phyloP scores from a whole-genome alignment of 2,329 filamentous ascomycete genomes.

The Fusarium brevicatenulatum region DNA sequence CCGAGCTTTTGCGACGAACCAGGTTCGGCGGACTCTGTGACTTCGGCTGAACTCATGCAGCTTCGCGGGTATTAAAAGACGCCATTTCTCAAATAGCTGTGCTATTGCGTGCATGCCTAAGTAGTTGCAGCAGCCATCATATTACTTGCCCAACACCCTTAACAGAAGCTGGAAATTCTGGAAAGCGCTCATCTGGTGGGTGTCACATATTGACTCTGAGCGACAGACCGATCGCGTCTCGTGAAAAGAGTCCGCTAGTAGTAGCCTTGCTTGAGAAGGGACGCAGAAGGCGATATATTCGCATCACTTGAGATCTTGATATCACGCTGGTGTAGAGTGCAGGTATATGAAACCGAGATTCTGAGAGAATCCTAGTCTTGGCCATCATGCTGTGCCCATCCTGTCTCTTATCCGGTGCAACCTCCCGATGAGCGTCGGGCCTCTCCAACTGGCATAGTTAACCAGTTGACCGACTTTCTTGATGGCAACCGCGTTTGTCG shows the following conservation, averaged over 20 bases:
- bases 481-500: conserved; percentile 6
- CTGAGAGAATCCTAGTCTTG: not conserved
- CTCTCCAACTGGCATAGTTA: conserved; percentile 9
- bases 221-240: not conserved
- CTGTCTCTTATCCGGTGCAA: conserved; percentile 19
- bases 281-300: not conserved
- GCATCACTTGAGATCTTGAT: not conserved
- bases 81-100: conserved; percentile 10
- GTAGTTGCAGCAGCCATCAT: conserved; percentile 26
- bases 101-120: conserved; percentile 25
- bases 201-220: conserved; percentile 10
- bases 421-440: conserved; percentile 26
- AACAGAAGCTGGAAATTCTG: conserved; percentile 5
- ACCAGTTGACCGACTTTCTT: conserved; percentile 25
- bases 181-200: conserved; percentile 7
- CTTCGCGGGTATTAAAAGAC: conserved; percentile 19
- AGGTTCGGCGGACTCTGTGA: conserved; percentile 3
- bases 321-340: not conserved
- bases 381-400: conserved; percentile 3
- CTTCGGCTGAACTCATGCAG: conserved; percentile 27
- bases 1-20: conserved; percentile 7
- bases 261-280: conserved; percentile 24
- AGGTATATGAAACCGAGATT: not conserved
- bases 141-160: not conserved
- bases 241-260: conserved; percentile 9